phyloP scores from a whole-genome alignment of 2,329 filamentous ascomycete species.

The Pyrenochaeta sp. region DNA sequence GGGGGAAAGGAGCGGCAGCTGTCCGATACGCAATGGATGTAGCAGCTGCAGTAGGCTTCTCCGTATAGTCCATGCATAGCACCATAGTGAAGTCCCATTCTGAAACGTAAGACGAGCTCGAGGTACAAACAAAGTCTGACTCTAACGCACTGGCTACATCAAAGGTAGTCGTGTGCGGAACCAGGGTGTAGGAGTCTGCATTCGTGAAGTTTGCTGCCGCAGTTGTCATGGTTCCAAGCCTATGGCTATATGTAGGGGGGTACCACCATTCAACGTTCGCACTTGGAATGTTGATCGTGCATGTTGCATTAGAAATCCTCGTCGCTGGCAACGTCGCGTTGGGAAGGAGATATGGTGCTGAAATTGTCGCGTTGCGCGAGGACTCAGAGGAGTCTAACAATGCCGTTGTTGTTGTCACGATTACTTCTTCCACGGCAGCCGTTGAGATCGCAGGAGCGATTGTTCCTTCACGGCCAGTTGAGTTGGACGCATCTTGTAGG shows the following conservation, averaged over 20 bases:
- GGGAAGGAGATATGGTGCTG: not conserved
- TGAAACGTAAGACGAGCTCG: constrained; percentile 26
- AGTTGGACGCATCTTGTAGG: constrained; percentile 14
- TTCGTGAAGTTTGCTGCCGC: constrained; percentile 26
- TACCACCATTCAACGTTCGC: constrained; percentile 46
- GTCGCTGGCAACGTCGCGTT: constrained; percentile 6
- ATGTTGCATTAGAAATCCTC: constrained; percentile 27
- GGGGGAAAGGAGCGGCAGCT: constrained; percentile 30
- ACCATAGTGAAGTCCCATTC: constrained; percentile 31
- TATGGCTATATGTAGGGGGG: constrained; percentile 32
- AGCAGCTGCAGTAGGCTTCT: constrained; percentile 39
- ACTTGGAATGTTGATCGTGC: constrained; percentile 43
- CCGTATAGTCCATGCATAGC: constrained; percentile 31
- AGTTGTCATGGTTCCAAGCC: constrained; percentile 27
- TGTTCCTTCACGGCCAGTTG: constrained; percentile 6
- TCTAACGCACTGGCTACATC: constrained; percentile 32
- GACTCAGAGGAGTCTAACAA: not conserved
- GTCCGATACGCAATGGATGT: constrained; percentile 39
- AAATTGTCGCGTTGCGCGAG: constrained; percentile 3
- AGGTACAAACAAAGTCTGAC: constrained; percentile 30
- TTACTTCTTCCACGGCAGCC: not conserved
- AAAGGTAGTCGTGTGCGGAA: constrained; percentile 34
- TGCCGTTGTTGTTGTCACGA: not conserved
- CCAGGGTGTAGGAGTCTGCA: constrained; percentile 21
- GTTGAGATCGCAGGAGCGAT: constrained; percentile 3